These are phyloP conservation scores for Citrus sinensis DNA, from an alignment of 345 rosid species.

Conservation along the genomic window DNA sequence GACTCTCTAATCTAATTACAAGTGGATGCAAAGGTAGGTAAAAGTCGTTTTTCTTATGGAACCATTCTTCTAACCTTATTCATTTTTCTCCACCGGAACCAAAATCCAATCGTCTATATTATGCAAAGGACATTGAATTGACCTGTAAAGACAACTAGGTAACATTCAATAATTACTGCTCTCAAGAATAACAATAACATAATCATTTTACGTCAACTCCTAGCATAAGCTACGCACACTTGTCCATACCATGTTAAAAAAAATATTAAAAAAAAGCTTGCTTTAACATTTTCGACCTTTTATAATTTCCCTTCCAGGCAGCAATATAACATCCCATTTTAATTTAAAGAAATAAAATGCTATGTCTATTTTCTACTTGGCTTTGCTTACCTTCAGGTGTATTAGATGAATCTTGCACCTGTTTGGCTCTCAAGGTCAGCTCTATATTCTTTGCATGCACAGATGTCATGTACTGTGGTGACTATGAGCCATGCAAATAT, in stretches of 20 bases:
- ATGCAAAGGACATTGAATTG: background rate
- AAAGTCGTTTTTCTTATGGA: slow-evolving; percentile 25
- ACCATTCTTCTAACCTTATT: slow-evolving; percentile 24
- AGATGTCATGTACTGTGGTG: background rate
- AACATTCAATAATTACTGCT: background rate
- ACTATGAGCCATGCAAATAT: background rate
- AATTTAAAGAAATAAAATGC: background rate
- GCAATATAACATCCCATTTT: background rate
- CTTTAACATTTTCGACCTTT: slow-evolving; percentile 11
- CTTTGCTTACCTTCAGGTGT: background rate
- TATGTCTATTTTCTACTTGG: background rate
- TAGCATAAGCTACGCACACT: background rate
- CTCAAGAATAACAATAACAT: background rate
- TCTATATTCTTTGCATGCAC: background rate
- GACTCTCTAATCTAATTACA: slow-evolving; percentile 13
- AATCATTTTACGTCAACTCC: slow-evolving; percentile 1
- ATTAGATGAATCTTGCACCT: background rate
- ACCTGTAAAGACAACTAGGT: background rate
- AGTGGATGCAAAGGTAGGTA: slow-evolving; percentile 38
- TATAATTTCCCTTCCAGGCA: background rate
- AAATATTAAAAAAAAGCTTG: background rate
- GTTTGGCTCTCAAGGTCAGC: background rate
- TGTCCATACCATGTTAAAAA: background rate
- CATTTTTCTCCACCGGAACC: background rate
- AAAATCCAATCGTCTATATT: background rate